phyloP scores from a whole-genome alignment of 2,329 filamentous ascomycete species.

The Fusarium succisae region DNA sequence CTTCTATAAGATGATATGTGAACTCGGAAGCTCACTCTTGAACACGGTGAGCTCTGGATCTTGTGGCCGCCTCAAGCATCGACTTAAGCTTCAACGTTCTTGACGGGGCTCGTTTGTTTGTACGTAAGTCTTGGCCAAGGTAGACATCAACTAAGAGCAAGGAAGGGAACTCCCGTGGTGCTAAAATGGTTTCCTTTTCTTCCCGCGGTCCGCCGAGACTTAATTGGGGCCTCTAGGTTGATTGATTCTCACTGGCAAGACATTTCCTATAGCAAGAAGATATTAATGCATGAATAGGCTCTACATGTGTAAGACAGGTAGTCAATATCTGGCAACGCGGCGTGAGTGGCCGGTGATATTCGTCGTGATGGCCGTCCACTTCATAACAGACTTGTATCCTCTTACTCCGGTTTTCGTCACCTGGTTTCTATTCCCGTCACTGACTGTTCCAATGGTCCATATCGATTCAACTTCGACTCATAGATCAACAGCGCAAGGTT shows the following conservation, averaged over 20 bases:
- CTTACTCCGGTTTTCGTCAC: background rate
- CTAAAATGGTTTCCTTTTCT: conserved; percentile 18
- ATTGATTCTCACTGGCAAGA: background rate
- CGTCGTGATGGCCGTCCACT: background rate
- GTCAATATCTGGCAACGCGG: background rate
- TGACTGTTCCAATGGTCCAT: background rate
- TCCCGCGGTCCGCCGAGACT: background rate
- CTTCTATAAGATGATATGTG: background rate
- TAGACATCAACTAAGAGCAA: conserved; percentile 2
- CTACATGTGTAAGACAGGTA: background rate
- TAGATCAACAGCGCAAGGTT: conserved; percentile 1
- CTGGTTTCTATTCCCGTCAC: background rate
- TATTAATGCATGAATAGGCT: background rate
- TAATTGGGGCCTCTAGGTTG: background rate
- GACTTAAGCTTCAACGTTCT: background rate
- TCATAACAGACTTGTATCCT: background rate
- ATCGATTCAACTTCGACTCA: background rate
- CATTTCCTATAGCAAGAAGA: background rate
- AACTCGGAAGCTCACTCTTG: background rate
- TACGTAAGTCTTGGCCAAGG: background rate
- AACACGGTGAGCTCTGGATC: background rate
- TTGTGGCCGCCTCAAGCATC: background rate
- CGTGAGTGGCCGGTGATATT: background rate
- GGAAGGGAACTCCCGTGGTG: conserved; percentile 31
- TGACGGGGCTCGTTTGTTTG: conserved; percentile 8